Base-by-base conservation (phyloP, 2,329 filamentous ascomycete genomes). In the Fusarium albosuccineum region DNA sequence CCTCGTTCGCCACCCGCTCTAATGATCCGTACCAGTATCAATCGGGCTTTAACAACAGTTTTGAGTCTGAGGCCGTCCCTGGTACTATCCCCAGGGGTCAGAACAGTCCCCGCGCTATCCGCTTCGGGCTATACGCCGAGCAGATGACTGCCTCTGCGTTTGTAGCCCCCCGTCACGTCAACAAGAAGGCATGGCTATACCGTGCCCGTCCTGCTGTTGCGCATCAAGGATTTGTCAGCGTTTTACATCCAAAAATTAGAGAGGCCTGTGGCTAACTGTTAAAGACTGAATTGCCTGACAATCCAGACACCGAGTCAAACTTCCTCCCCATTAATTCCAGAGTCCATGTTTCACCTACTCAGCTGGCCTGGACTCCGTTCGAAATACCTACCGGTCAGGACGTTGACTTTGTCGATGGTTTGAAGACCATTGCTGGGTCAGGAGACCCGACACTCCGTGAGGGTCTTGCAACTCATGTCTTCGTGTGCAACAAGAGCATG, bases 1-100 rank as follows among this genome's bases (percentile, higher is more conserved):
- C 85, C 14, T 85, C 84, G 1, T 88, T 87, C 68, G 80, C 76
- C 13, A 83, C 80, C 6, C 66, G 70, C 2, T 58, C 62, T 22
- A 72, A 73, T n/a, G 46, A 80, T 80, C 71, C 85, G 78, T 74
- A 87, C 51, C 57, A 85, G 78, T 88, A 88, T 65, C 84, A 86
- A 80, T 71, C 81, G 14, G 85, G 85, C 4, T 86, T 87, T 72
- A 81, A 82, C 54, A 87, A 87, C 70, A 74, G 29, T n/a, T 64
- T 60, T 16, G 57, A 60, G 63, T 82, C 81, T 10, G 81, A 83
- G 57, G 80, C 79, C 1, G 76, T 83, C 6, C 80, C 80, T 10
- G 81, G 80, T 8, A 81, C 79, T 10, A 79, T 83, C 17, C 81
- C 81, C 2, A 71, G 74, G 34, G 81, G 81, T 5, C 81, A 82